Conservation (phyloP, 768 basidiomycete genomes). For the Collybiopsis confluens region DNA sequence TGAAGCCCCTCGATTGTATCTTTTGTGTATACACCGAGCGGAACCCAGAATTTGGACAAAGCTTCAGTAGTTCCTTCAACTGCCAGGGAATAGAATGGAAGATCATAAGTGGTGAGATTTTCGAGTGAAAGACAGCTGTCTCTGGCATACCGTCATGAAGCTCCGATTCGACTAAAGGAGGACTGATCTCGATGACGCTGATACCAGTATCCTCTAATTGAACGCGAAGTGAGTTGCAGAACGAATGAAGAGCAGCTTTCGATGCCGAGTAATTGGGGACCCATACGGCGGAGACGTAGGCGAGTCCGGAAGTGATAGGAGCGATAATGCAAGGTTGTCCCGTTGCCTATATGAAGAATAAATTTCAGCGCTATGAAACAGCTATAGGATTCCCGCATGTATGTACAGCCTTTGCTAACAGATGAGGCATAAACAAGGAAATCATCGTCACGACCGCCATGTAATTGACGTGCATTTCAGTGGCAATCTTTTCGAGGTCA, state of each 20-base stretch:
- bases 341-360: conserved; percentile 27
- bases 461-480: conserved; percentile 55
- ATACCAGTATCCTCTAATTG: conserved; percentile 48
- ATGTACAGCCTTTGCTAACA: conserved; percentile 48
- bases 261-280: conserved; percentile 51
- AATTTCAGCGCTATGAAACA: background rate
- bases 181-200: conserved; percentile 52
- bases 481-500: conserved; percentile 39
- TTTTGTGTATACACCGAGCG: conserved; percentile 41
- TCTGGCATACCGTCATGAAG: conserved; percentile 48
- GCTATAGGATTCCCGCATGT: background rate
- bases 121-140: background rate
- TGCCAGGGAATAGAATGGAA: conserved; percentile 15
- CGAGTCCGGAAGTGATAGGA: conserved; percentile 51
- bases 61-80: conserved; percentile 47
- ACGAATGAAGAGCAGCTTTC: conserved; percentile 55
- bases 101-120: background rate
- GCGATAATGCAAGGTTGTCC: conserved; percentile 45
- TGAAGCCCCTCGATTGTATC: conserved; percentile 32
- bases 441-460: conserved; percentile 44
- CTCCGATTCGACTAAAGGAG: conserved; percentile 65
- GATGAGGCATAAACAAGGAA: conserved; percentile 48
- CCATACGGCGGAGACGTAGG: conserved; percentile 35
- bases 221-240: conserved; percentile 40
- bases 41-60: conserved; percentile 53